Base-by-base conservation (phyloP, 352 stramenopile species). In the Phytopythium oedochilum region DNA sequence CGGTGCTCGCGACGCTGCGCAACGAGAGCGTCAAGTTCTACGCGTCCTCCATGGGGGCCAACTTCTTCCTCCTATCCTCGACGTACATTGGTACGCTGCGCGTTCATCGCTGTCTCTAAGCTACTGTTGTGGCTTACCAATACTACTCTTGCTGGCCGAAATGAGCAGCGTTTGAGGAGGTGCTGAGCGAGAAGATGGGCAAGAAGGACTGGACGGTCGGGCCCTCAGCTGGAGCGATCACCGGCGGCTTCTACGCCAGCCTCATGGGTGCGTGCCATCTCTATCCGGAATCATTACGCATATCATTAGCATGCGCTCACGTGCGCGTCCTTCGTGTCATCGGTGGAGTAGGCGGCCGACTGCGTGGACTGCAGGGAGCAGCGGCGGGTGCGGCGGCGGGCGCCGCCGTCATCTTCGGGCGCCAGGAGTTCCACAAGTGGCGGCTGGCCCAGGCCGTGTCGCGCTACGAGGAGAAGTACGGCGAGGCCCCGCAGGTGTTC, bases 11-110 rank as follows among this genome's bases (percentile, higher is more conserved):
- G 2, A 72, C 74, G 22, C 46, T 89, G 28, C 80, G 85, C 40
- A 87, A 89, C 36, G 78, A 94, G 38, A 92, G 75, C 51, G 68
- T 89, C 49, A 74, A 71, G 56, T 94, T 94, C 51, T 94, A 91
- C 59, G 64, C 85, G 18, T 78, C 85, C 12, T 90, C 83, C 23
- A 90, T 94, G 76, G 83, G 80, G 8, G 78, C 83, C 61, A 94
- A 92, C 61, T 92, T 94, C 44, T 91, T 92, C 58, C 55, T 94
- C 40, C 52, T 91, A 7, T 86, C 78, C 3, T 83, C 83, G n/a
- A 91, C 85, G n/a, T 94, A 89, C 61, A 90, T 92, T 40, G 75
- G 83, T 91, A 12, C 48, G 48, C n/a, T n/a, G 35, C 18, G 9
- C 11, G 10, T n/a, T n/a, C n/a, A n/a, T n/a, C n/a, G n/a, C n/a